These are phyloP conservation scores for Conidiobolus incongruus DNA, from an alignment of 371 early-diverging fungal genomes.

Conservation along the genomic window DNA sequence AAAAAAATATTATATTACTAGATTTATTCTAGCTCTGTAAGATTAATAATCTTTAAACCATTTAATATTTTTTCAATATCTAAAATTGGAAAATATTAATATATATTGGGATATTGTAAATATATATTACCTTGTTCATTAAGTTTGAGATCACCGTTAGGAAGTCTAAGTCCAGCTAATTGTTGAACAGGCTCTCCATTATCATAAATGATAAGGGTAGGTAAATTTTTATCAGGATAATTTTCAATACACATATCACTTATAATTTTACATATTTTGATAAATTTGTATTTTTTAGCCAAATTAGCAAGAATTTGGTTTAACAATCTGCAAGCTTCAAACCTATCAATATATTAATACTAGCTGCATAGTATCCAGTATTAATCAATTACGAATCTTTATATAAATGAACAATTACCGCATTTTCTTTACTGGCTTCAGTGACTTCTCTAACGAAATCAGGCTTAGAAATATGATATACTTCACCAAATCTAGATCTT, in stretches of 20 bases:
- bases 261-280: conserved; percentile 81
- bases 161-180: conserved; percentile 66
- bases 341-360: conserved; percentile 14
- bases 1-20: no score
- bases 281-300: conserved; percentile 57
- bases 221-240: conserved; percentile 79
- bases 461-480: conserved; percentile 70
- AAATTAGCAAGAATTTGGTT: conserved; percentile 44
- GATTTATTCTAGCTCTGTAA: no score
- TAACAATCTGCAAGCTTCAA: conserved; percentile 64
- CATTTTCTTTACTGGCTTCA: conserved; percentile 55
- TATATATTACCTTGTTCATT: no score
- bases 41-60: no score
- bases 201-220: conserved; percentile 76
- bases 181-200: conserved; percentile 66
- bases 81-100: no score
- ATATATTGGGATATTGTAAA: no score
- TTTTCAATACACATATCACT: conserved; percentile 81
- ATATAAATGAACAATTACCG: conserved; percentile 55
- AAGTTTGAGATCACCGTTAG: no score
- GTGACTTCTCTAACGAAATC: conserved; percentile 79
- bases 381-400: conserved; percentile 29
- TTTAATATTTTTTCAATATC: no score
- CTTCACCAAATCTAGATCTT: conserved; percentile 51
- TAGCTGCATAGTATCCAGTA: background rate